Conservation (phyloP, 495 filamentous ascomycete genomes). For the Daldinia loculata region DNA sequence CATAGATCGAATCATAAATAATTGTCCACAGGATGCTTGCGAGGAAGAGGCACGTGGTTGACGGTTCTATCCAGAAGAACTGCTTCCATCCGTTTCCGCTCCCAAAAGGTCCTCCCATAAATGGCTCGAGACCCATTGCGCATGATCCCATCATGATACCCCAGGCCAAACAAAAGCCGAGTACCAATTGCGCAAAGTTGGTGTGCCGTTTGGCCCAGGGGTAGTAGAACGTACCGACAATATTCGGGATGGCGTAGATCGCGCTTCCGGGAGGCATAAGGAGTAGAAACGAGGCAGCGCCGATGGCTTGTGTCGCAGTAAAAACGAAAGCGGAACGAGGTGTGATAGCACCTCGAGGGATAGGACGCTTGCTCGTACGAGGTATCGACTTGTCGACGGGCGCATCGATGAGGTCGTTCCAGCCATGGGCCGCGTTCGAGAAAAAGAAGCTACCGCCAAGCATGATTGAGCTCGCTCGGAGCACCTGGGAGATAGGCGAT, state of each 20-base stretch:
- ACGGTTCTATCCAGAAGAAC: constrained; percentile 29
- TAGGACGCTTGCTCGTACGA: constrained; percentile 51
- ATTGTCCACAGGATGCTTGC: constrained; percentile 48
- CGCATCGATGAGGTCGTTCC: constrained; percentile 57
- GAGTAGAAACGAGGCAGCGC: constrained; percentile 39
- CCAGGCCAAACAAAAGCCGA: constrained; percentile 51
- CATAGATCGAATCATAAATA: constrained; percentile 56
- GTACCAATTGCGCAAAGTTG: constrained; percentile 51
- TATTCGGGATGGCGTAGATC: constrained; percentile 45
- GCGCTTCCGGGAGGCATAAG: constrained; percentile 38
- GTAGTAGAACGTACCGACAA: constrained; percentile 49
- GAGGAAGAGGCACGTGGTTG: constrained; percentile 36
- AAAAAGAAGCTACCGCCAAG: constrained; percentile 54
- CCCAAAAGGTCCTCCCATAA: constrained; percentile 39
- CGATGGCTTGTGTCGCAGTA: constrained; percentile 40
- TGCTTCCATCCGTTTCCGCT: constrained; percentile 2
- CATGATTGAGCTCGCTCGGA: constrained; percentile 38
- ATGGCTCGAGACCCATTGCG: constrained; percentile 43
- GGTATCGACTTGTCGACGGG: constrained; percentile 48
- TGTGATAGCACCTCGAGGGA: constrained; percentile 51
- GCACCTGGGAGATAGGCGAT: constrained; percentile 27
- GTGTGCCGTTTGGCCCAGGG: constrained; percentile 55
- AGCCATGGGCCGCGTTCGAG: constrained; percentile 52
- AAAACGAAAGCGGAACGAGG: constrained; percentile 49
- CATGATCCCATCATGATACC: constrained; percentile 47